Percentiles rank a stretch among this genome's conserved stretches.
phyloP scores from a whole-genome alignment of 768 basidiomycete species.

The Solioccasus polychromus region DNA sequence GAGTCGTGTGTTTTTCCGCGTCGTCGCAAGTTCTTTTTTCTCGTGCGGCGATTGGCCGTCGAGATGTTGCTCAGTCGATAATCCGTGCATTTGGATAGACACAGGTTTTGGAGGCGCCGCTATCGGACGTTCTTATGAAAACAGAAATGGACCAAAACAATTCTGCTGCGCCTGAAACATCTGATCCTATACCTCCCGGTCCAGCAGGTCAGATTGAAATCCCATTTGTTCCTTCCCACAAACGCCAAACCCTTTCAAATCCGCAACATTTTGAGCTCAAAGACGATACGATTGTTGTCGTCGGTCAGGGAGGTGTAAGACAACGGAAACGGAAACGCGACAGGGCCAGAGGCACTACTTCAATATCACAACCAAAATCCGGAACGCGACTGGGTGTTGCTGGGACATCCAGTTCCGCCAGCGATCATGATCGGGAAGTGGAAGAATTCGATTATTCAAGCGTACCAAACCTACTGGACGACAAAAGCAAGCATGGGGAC shows the following conservation, averaged over 20 bases:
- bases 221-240: slow-evolving; percentile 69
- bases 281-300: slow-evolving; percentile 70
- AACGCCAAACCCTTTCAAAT: slow-evolving; percentile 38
- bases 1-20: slow-evolving; percentile 6
- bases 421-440: slow-evolving; percentile 22
- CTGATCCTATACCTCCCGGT: slow-evolving; percentile 23
- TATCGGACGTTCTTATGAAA: background rate
- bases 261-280: slow-evolving; percentile 20
- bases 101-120: slow-evolving; percentile 3
- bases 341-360: slow-evolving; percentile 10
- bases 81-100: slow-evolving; percentile 5
- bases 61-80: slow-evolving; percentile 3
- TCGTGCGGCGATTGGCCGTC: slow-evolving; percentile 1
- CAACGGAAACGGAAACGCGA: slow-evolving; percentile 55
- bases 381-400: background rate
- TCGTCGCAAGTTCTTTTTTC: background rate
- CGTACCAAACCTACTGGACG: slow-evolving; percentile 72
- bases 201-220: slow-evolving; percentile 61
- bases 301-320: slow-evolving; percentile 62
- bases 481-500: slow-evolving; percentile 36
- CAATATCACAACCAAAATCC: slow-evolving; percentile 1
- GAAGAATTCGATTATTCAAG: slow-evolving; percentile 67
- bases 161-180: background rate
- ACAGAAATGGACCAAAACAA: background rate
- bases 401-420: slow-evolving; percentile 3